phyloP scores from a whole-genome alignment of 495 filamentous ascomycete genomes.

The Podospora bellae-mahoneyi region DNA sequence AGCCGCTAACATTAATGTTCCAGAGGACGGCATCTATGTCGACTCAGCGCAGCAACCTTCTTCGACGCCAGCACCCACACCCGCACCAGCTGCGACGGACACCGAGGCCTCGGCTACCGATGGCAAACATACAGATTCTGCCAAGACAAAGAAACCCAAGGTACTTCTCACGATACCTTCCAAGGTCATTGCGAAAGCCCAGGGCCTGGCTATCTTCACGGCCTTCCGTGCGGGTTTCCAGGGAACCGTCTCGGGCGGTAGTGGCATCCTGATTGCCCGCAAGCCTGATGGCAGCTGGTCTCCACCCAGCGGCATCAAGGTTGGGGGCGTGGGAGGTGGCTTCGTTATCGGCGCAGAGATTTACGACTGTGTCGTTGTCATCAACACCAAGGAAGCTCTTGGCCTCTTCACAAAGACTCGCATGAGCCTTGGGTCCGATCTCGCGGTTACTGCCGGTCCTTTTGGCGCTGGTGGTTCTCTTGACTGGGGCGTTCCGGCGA shows the following conservation, averaged over 20 bases:
- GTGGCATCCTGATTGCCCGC: constrained; percentile 67
- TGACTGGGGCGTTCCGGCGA: constrained; percentile 43
- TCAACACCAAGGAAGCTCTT: constrained; percentile 70
- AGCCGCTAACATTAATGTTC: not conserved
- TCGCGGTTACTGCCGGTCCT: constrained; percentile 71
- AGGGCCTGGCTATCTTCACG: constrained; percentile 79
- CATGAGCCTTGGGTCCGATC: constrained; percentile 69
- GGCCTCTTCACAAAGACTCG: constrained; percentile 70
- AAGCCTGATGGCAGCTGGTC: constrained; percentile 72
- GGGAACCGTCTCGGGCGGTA: constrained; percentile 72
- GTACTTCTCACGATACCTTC: constrained; percentile 67
- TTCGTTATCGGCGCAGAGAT: constrained; percentile 79
- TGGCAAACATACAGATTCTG: constrained; percentile 7
- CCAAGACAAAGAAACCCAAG: constrained; percentile 28
- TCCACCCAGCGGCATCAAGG: constrained; percentile 68
- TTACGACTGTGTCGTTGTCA: constrained; percentile 80
- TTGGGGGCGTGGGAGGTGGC: constrained; percentile 71
- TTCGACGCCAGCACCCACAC: constrained; percentile 29
- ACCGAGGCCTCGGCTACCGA: constrained; percentile 12
- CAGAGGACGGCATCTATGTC: not conserved
- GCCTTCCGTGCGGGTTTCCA: constrained; percentile 78
- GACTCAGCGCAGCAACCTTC: constrained; percentile 26
- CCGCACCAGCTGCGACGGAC: constrained; percentile 13
- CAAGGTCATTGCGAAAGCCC: constrained; percentile 68
- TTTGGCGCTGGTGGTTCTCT: constrained; percentile 67